A percentile compares a stretch with the other conserved stretches of the same genome.
These are phyloP conservation scores for Gymnopus androsaceus DNA, from an alignment of 1,284 basidiomycete genomes.

Conservation along the genomic window DNA sequence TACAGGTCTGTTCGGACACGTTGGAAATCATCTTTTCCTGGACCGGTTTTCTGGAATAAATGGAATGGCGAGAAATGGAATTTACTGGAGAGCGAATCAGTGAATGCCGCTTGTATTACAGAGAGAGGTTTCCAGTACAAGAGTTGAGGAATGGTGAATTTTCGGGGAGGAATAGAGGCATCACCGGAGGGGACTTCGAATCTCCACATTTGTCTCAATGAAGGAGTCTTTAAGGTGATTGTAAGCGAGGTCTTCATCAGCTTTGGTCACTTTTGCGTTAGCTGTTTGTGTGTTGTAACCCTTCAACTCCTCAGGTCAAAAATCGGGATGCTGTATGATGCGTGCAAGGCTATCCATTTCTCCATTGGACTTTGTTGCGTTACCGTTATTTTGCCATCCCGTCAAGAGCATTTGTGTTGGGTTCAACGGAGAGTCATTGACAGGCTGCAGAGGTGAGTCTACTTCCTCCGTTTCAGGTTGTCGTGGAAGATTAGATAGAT, in stretches of 20 bases:
- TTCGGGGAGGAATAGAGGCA: slow-evolving; percentile 14
- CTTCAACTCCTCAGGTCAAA: slow-evolving; percentile 17
- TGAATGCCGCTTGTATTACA: slow-evolving; percentile 30
- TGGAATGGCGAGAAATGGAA: slow-evolving; percentile 35
- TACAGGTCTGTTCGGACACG: slow-evolving; percentile 1
- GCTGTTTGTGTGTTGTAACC: background rate
- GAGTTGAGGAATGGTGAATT: slow-evolving; percentile 30
- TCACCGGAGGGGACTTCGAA: slow-evolving; percentile 33
- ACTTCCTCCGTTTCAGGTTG: no score
- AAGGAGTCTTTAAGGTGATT: slow-evolving; percentile 23
- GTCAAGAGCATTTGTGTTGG: no score
- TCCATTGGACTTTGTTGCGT: no score
- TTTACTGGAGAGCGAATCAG: slow-evolving; percentile 24
- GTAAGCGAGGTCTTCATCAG: background rate
- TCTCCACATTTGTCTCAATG: no score
- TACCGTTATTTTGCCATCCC: no score
- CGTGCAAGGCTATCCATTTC: no score
- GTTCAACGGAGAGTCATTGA: no score
- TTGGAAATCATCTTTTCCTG: background rate
- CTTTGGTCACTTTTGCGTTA: background rate
- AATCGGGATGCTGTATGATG: slow-evolving; percentile 16
- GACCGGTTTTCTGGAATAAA: slow-evolving; percentile 10
- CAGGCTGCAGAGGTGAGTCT: no score
- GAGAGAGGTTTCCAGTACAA: slow-evolving; percentile 26
- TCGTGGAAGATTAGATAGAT: no score